Conservation (phyloP, 176 grass and related monocot species). For the Eleusine coracana region DNA sequence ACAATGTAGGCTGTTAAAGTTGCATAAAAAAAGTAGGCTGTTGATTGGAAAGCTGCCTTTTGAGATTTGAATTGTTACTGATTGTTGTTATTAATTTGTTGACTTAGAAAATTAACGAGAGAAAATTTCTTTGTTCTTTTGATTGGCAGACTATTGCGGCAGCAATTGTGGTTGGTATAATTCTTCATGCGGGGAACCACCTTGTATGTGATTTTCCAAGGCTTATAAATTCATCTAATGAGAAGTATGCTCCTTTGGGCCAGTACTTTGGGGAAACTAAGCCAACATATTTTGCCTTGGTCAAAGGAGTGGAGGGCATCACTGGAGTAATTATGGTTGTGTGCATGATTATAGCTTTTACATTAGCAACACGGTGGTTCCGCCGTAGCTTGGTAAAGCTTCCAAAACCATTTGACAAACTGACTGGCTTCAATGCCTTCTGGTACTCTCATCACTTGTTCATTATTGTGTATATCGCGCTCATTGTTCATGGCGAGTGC, state of each 20-base stretch:
- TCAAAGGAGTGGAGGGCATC: conserved; percentile 81
- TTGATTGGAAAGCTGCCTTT: too few relatives aligned
- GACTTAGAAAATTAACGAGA: too few relatives aligned
- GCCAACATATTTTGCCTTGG: conserved; percentile 73
- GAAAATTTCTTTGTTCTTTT: conserved; percentile 5
- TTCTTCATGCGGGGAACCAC: conserved; percentile 94
- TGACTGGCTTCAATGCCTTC: conserved; percentile 98
- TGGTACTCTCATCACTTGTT: conserved; percentile 99
- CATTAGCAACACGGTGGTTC: conserved; percentile 88
- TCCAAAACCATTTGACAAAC: conserved; percentile 88
- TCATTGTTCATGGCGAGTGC: conserved; percentile 85
- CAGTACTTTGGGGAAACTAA: conserved; percentile 76
- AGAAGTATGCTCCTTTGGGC: conserved; percentile 63
- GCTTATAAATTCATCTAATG: conserved; percentile 64
- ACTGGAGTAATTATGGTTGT: conserved; percentile 92
- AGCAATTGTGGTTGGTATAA: conserved; percentile 84
- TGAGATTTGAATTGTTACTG: too few relatives aligned
- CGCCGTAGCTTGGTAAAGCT: conserved; percentile 88
- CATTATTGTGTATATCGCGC: conserved; percentile 78
- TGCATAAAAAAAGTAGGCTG: too few relatives aligned
- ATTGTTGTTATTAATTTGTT: too few relatives aligned
- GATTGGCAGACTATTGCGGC: conserved; percentile 85
- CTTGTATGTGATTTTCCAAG: conserved; percentile 90
- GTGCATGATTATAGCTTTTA: conserved; percentile 97
- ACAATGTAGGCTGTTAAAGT: not conserved